Evolutionary conservation across 805 yeast genomes (phyloP).

Genomic region (Saitoella complicata): DNA sequence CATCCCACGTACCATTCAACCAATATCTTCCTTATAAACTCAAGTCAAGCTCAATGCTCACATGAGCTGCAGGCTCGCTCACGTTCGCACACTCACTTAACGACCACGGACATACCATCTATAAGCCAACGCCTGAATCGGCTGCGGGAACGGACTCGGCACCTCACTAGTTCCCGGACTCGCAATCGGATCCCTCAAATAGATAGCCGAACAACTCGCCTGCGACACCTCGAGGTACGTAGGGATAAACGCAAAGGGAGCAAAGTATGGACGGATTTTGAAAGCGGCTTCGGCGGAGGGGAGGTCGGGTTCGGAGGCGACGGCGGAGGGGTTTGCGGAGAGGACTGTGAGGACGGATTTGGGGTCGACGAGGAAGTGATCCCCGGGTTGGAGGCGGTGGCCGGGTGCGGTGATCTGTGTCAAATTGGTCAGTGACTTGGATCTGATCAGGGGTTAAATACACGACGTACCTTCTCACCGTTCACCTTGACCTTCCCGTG

Average conservation of each 20-base stretch:
- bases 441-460: too few species aligned
- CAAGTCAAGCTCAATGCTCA: too few species aligned
- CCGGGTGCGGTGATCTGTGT: not conserved
- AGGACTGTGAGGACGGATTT: constrained; percentile 70
- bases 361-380: constrained; percentile 70
- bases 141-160: constrained; percentile 69
- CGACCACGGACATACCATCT: constrained; percentile 61
- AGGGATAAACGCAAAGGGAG: constrained; percentile 84
- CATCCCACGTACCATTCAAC: too few species aligned
- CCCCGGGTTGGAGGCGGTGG: constrained; percentile 51
- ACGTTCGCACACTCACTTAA: not conserved
- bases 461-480: constrained; percentile 30
- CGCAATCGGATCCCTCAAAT: constrained; percentile 90
- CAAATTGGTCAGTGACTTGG: too few species aligned
- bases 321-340: constrained; percentile 27
- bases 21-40: too few species aligned
- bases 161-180: constrained; percentile 95
- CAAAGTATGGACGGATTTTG: constrained; percentile 77
- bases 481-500: constrained; percentile 75
- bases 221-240: constrained; percentile 82
- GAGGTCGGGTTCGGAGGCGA: constrained; percentile 69
- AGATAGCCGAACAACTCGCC: constrained; percentile 89
- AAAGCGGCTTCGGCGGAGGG: constrained; percentile 59
- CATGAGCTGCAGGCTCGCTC: too few species aligned
- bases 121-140: constrained; percentile 82